Conservation (phyloP, 2,329 filamentous ascomycete species). For the Corynespora cassiicola region DNA sequence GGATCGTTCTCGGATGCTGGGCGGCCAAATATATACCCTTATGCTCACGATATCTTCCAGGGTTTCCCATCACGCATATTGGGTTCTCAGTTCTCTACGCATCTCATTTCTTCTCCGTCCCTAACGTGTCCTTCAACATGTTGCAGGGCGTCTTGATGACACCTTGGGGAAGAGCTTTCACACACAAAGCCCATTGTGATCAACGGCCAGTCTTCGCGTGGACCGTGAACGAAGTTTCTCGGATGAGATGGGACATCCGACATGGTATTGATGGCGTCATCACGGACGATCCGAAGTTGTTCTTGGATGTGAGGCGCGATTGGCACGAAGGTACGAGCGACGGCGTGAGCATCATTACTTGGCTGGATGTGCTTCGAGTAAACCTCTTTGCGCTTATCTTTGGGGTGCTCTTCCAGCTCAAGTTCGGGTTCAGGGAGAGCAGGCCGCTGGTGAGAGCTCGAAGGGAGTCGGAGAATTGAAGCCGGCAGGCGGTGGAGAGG, state of each 20-base stretch:
- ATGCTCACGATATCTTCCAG: slow-evolving; percentile 66
- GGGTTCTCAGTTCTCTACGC: slow-evolving; percentile 73
- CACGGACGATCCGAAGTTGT: slow-evolving; percentile 80
- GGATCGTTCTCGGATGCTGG: slow-evolving; percentile 85
- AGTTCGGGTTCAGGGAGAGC: slow-evolving; percentile 31
- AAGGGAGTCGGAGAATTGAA: slow-evolving; percentile 11
- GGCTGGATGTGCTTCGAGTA: slow-evolving; percentile 37
- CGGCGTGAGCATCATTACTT: slow-evolving; percentile 32
- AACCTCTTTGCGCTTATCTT: slow-evolving; percentile 44
- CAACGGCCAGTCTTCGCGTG: slow-evolving; percentile 74
- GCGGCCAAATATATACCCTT: slow-evolving; percentile 74
- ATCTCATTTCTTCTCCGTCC: slow-evolving; percentile 70
- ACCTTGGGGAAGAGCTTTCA: slow-evolving; percentile 70
- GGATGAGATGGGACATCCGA: slow-evolving; percentile 82
- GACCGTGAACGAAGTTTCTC: slow-evolving; percentile 81
- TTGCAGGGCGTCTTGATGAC: slow-evolving; percentile 72
- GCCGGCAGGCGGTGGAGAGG: slow-evolving; percentile 1
- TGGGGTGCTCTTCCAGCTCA: slow-evolving; percentile 37
- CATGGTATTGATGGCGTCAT: slow-evolving; percentile 78
- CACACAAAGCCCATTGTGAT: slow-evolving; percentile 63
- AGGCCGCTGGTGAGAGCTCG: slow-evolving; percentile 23
- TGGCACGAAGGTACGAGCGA: slow-evolving; percentile 47
- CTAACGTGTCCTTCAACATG: slow-evolving; percentile 80
- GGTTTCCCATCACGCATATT: slow-evolving; percentile 71
- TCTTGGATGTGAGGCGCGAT: slow-evolving; percentile 61